Evolutionary conservation across 1,139 yeast species (phyloP), one percentile per base, ranked within the genome.

Genomic region (Saccharomyces hybrid): DNA sequence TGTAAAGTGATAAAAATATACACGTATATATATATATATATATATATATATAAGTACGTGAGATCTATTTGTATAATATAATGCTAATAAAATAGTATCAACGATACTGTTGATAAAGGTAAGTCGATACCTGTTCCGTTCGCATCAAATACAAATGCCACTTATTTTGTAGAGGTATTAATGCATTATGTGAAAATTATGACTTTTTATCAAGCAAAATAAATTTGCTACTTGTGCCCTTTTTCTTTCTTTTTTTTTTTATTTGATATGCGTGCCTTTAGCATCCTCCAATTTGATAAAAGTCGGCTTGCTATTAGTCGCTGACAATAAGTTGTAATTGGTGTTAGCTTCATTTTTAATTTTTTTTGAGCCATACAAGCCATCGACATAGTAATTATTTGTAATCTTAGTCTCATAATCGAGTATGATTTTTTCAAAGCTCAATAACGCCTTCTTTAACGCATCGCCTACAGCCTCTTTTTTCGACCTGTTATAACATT

Each of bases 401-500:
- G 64, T 62, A 2, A 66, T 62, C 52, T 65, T 66, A 3, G 52
- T 50, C 42, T 61, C 66, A 56, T 67, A 67, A 7, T 67, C 66
- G 34, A 61, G 38, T 14, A 68, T 60, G 3, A 68, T 60, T 23
- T 59, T 56, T 54, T 67, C 71, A 50, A 69, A 68, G 28, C 65
- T 61, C 41, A 68, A 50, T 6, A 68, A 48, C 9, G 66, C 60
- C 50, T 62, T 62, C 56, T 68, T 68, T 53, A 67, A 56, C 1
- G 69, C 71, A 56, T 63, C 63, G 46, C 57, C 62, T 7, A 64
- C 61, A 5, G 70, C 69, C 48, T 62, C 68, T 51, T 68, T 68
- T 52, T 65, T 67, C 0, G 70, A 67, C 54, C 62, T 67, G 14
- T 60, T 62, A 52, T 56, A 67, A 34, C 67, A 59, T 27, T 63